phyloP scores from a whole-genome alignment of 2,329 filamentous ascomycete species.

The Cercospora sojina region DNA sequence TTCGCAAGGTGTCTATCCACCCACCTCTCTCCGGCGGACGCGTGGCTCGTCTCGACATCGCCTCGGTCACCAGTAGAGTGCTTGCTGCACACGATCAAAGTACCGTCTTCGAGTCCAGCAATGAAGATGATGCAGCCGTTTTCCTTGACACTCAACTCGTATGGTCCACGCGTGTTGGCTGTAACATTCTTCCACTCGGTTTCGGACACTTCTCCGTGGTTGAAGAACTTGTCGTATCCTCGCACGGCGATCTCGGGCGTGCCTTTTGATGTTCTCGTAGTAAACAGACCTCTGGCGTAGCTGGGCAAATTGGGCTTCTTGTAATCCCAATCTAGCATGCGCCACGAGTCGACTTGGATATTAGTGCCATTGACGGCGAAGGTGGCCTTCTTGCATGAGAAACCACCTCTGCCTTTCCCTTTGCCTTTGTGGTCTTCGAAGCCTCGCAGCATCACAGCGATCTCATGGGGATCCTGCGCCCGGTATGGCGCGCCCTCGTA shows the following conservation, averaged over 20 bases:
- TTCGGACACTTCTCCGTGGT: conserved; percentile 74
- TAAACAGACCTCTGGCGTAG: conserved; percentile 92
- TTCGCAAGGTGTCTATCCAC: conserved; percentile 74
- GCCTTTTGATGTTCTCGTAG: conserved; percentile 65
- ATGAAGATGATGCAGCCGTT: conserved; percentile 99
- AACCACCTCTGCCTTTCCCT: conserved; percentile 52
- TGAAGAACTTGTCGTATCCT: conserved; percentile 99
- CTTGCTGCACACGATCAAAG: conserved; percentile 95
- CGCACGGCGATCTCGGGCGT: conserved; percentile 76
- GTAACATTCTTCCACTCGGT: conserved; percentile 83
- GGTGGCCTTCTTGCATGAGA: conserved; percentile 76
- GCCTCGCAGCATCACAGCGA: conserved; percentile 63
- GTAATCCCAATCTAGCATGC: conserved; percentile 93
- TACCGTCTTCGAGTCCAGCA: conserved; percentile 82
- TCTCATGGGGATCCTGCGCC: conserved; percentile 67
- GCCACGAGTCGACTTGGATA: conserved; percentile 83
- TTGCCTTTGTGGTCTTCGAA: conserved; percentile 61
- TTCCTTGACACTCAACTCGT: conserved; percentile 95
- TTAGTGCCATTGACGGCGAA: conserved; percentile 67
- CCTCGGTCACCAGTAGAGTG: conserved; percentile 84
- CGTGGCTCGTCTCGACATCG: conserved; percentile 75
- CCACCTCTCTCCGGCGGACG: conserved; percentile 76
- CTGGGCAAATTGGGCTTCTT: conserved; percentile 83
- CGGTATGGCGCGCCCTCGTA: conserved; percentile 58
- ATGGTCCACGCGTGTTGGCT: conserved; percentile 75